Evolutionary conservation across 2,329 filamentous ascomycete species (phyloP).

Genomic region (Plenodomus biglobosus): DNA sequence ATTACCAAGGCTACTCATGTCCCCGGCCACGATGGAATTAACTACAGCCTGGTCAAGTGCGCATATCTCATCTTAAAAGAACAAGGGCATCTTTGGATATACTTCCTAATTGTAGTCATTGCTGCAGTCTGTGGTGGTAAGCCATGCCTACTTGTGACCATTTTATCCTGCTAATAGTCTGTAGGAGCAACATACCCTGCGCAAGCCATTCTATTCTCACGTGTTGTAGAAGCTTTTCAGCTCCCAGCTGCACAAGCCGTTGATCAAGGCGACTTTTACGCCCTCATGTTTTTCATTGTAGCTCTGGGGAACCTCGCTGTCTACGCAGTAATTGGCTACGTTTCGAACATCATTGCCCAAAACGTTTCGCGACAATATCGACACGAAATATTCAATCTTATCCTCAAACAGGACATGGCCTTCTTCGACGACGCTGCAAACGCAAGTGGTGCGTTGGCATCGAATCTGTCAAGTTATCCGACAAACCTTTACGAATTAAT

Average conservation of each 20-base stretch:
- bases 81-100: conserved; percentile 44
- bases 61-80: conserved; percentile 33
- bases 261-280: conserved; percentile 53
- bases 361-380: conserved; percentile 38
- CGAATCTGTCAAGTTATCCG: conserved; percentile 66
- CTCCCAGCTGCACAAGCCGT: conserved; percentile 44
- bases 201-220: conserved; percentile 54
- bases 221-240: conserved; percentile 53
- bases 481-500: conserved; percentile 86
- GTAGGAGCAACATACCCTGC: conserved; percentile 50
- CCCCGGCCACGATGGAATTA: conserved; percentile 25
- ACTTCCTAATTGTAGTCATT: conserved; percentile 28
- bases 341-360: conserved; percentile 50
- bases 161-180: conserved; percentile 5
- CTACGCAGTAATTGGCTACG: conserved; percentile 52
- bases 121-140: conserved; percentile 38
- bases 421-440: conserved; percentile 93
- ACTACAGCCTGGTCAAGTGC: conserved; percentile 33
- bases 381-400: conserved; percentile 71
- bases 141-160: background rate
- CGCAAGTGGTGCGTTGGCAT: conserved; percentile 80
- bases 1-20: conserved; percentile 22
- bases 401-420: conserved; percentile 88
- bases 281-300: conserved; percentile 60
- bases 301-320: conserved; percentile 51